Base-by-base conservation (phyloP, 345 rosid species). In the Sisymbrium altissimum region DNA sequence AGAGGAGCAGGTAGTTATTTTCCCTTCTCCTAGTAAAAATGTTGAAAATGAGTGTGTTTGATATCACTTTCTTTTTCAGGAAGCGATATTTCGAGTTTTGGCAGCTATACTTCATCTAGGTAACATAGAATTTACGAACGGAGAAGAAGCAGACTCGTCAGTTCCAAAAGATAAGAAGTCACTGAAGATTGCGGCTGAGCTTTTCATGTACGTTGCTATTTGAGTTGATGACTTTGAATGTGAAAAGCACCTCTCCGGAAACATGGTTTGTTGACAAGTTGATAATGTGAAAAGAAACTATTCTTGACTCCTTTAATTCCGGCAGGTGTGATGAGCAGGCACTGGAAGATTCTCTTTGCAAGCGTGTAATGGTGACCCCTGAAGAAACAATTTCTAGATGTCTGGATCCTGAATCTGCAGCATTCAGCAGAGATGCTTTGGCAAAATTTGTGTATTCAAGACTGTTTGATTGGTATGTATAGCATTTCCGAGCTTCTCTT, bases 61-160 rank as follows among this genome's bases (percentile, higher is more conserved):
- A 64, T 71, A 29, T 70, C 54, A 56, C n/a, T 71, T 74, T 44
- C 74, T 59, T 73, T 23, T 43, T 45, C 80, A 94, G 98, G 95
- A 94, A 77, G 88, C 87, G 53, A 89, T 94, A 75, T 94, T 94
- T 73, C 91, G 81, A 68, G 91, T 94, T 80, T 91, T 94, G 62
- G 98, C 97, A 29, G 96, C 96, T 52, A 82, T 94, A 58, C 98
- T 94, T 45, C 98, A 91, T 86, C 95, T 94, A 54, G 98, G 98
- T 67, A 94, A 94, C 76, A 80, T 94, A 59, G 97, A 94, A 75
- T 94, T 94, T 73, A 74, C 81, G 15, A 91, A 88, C 75, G 98
- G 98, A 74, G 85, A 85, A 85, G 97, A 94, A 76, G 64, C 73
- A 46, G 98, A 94, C 73, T 91, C 98, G 23, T 94, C 98, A 8